Base-by-base conservation (phyloP, 2,329 filamentous ascomycete species). In the Beauveria asiatica region DNA sequence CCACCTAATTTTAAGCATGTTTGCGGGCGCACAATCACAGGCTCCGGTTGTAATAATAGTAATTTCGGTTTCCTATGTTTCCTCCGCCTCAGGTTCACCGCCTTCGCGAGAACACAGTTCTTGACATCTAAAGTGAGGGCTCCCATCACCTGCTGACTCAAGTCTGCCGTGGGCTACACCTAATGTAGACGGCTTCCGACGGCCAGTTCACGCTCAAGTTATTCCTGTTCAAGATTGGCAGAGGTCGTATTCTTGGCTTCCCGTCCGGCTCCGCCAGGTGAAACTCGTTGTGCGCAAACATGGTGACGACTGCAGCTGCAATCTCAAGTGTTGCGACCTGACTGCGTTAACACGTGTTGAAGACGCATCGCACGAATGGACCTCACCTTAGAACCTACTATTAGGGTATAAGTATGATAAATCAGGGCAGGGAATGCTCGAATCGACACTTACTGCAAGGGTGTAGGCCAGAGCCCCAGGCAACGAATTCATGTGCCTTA, bases 251-350 rank as follows among this genome's bases (percentile, higher is more conserved):
- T 16, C 49, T 46, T 13, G 55, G 55, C 27, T 70, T 70, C 0
- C 78, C 79, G 3, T 70, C 58, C 48, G 68, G 67, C 46, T 82
- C 74, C n/a, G 67, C 65, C 3, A 80, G 69, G 10, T 71, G 65
- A 60, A 76, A 78, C 59, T 81, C 76, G 59, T 82, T 83, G 46
- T 73, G 73, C 3, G 79, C 75, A 17, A 80, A 59, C 60, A 82
- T 81, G 51, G 77, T 75, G 1, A 78, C 78, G 0, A 73, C 75
- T 33, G 81, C 78, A 61, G 83, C 68, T 55, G 74, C 77, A 59
- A 77, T 75, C 66, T 83, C 80, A 1, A 83, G 68, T 63, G 82
- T 82, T 1, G 81, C 80, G 66, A 83, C 81, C 66, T 73, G 62
- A 7, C 16, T 16, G 10, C 21, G 56, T 66, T 52, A 65, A 61